These are phyloP conservation scores for Aspergillus amoenus DNA, from an alignment of 2,329 filamentous ascomycete genomes.

Conservation along the genomic window DNA sequence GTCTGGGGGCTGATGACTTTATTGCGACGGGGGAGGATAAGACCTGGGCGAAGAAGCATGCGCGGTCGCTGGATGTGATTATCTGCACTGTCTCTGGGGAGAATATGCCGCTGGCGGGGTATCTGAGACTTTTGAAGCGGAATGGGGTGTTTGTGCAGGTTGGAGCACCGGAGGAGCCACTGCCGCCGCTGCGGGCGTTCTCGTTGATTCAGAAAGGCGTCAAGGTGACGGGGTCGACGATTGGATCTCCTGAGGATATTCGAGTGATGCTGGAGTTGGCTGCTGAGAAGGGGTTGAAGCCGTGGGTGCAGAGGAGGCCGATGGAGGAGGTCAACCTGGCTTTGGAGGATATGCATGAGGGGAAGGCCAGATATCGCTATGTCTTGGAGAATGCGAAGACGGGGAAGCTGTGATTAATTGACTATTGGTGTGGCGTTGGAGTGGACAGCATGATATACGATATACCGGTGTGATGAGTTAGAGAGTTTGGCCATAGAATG, in stretches of 20 bases:
- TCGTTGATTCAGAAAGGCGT: conserved; percentile 58
- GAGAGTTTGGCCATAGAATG: too few relatives aligned
- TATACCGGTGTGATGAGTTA: too few relatives aligned
- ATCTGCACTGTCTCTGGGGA: conserved; percentile 58
- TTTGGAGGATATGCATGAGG: conserved; percentile 45
- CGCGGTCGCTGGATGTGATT: conserved; percentile 54
- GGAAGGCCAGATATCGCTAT: conserved; percentile 49
- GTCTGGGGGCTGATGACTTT: conserved; percentile 55
- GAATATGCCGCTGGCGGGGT: conserved; percentile 63
- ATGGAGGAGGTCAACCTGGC: conserved; percentile 46
- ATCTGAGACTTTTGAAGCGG: conserved; percentile 59
- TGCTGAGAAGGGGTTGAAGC: conserved; percentile 41
- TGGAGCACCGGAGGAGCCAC: conserved; percentile 61
- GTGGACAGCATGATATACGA: neutral
- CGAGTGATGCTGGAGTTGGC: conserved; percentile 44
- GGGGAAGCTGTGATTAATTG: conserved; percentile 29
- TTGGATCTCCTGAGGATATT: conserved; percentile 46
- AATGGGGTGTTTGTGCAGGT: conserved; percentile 66
- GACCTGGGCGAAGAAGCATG: conserved; percentile 53
- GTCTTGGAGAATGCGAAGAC: conserved; percentile 43
- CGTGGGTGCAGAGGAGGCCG: conserved; percentile 43
- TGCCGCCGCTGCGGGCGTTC: conserved; percentile 57
- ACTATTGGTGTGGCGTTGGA: neutral
- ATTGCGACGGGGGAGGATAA: conserved; percentile 59
- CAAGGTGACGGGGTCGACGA: conserved; percentile 51